Evolutionary conservation across 2,329 filamentous ascomycete species (phyloP), one percentile per base, ranked within the genome.

Genomic region (Colletotrichum lini): DNA sequence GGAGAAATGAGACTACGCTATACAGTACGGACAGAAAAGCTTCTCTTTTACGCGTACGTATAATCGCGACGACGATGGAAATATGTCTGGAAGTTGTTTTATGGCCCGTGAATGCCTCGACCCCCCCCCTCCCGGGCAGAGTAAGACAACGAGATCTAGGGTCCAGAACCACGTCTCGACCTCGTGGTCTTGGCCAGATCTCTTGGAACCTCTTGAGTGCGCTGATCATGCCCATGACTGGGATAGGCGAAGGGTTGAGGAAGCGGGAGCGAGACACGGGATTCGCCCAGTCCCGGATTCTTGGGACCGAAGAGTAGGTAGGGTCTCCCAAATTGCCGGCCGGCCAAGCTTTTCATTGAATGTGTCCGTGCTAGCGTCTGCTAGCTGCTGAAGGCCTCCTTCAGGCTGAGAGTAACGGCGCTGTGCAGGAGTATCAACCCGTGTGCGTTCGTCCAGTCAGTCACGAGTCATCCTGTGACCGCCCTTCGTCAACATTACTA

Each of bases 141-240:
- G 10, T 2, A 21, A 35, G 5, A 13, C 26, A 8, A 15, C 7
- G 1, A n/a, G 16, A 18, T 21, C n/a, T 18, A 13, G 21, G 42
- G 10, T 8, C 44, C 10, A 40, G n/a, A 61, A 8, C n/a, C 45
- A 23, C n/a, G 7, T 21, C 45, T 30, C 15, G 16, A 35, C 23
- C 49, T 16, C 21, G 35, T 9, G 23, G n/a, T 18, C 49, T 38
- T 23, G 61, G 23, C 38, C 30, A 16, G 38, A 54, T 64, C 38
- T 62, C 2, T 13, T 12, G 42, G 59, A 10, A 62, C 23, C 26
- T 62, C 30, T 52, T 52, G n/a, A 38, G 15, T 54, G 38, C 40
- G 38, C 38, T 52, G 61, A 64, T 64, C 61, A 45, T 45, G 35
- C n/a, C 40, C 45, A 44, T 47, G 53, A 15, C 49, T 53, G 60